Evolutionary conservation across 768 basidiomycete species (phyloP).

Genomic region (Collybia mongolica): DNA sequence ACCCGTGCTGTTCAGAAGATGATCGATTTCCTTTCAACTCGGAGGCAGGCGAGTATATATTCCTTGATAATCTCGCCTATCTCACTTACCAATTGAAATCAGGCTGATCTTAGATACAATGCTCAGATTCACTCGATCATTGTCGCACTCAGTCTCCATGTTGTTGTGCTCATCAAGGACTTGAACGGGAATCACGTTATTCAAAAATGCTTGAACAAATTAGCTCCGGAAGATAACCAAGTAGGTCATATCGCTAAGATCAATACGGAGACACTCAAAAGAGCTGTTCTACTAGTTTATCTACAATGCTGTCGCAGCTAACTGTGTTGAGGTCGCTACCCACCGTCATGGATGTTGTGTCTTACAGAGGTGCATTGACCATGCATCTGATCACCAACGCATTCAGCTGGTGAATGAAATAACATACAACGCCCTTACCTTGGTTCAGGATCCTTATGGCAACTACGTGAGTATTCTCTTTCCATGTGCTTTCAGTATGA

Average conservation of each 20-base stretch:
- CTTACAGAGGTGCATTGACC: constrained; percentile 96
- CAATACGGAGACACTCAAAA: too few species aligned
- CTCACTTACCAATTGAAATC: constrained; percentile 51
- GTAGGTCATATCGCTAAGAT: constrained; percentile 31
- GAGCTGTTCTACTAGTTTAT: constrained; percentile 65
- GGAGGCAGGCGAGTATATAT: constrained; percentile 74
- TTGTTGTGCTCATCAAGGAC: constrained; percentile 99
- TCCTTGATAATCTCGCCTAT: constrained; percentile 31
- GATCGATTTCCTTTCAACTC: constrained; percentile 97
- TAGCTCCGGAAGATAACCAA: constrained; percentile 98
- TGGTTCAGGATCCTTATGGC: constrained; percentile 96
- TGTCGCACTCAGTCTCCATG: constrained; percentile 93
- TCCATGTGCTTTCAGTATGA: neutral
- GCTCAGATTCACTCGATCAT: constrained; percentile 96
- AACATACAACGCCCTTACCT: constrained; percentile 94
- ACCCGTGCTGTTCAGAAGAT: constrained; percentile 99
- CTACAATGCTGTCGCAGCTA: constrained; percentile 98
- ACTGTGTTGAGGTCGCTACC: constrained; percentile 98
- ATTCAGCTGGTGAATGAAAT: constrained; percentile 98
- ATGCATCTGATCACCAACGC: constrained; percentile 93
- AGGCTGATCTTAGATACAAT: constrained; percentile 84
- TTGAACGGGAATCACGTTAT: constrained; percentile 97
- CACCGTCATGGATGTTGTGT: constrained; percentile 99
- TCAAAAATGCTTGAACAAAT: constrained; percentile 98
- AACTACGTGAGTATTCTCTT: constrained; percentile 65